Conservation (phyloP, 352 stramenopile species). For the Hyaloperonospora arabidopsidis region DNA sequence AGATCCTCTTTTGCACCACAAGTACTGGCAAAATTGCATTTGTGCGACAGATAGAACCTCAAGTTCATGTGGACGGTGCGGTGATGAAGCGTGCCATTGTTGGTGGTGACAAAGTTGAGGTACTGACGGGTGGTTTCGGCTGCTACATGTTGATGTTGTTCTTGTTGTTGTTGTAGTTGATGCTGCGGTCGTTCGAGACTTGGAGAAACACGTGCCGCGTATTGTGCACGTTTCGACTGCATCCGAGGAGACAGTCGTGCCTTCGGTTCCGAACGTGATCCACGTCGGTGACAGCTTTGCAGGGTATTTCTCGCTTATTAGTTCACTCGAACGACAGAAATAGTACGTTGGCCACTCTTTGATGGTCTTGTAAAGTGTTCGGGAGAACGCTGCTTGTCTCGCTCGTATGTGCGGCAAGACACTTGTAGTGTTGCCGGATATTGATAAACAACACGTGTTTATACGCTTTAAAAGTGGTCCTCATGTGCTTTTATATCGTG, state of each 20-base stretch:
- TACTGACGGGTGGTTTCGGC: neutral
- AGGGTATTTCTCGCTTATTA: slow-evolving; percentile 61
- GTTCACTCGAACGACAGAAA: slow-evolving; percentile 31
- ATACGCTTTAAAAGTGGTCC: no score
- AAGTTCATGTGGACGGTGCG: slow-evolving; percentile 74
- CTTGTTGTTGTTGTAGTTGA: slow-evolving; percentile 35
- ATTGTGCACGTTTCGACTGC: slow-evolving; percentile 51
- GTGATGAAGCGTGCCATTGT: neutral
- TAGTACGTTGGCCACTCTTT: slow-evolving; percentile 12
- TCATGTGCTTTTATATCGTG: no score
- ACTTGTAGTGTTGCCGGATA: no score
- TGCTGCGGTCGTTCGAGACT: slow-evolving; percentile 36
- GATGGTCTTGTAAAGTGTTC: slow-evolving; percentile 12
- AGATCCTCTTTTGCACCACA: slow-evolving; percentile 79
- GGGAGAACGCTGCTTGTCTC: neutral
- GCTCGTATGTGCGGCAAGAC: no score
- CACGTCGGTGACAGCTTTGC: slow-evolving; percentile 61
- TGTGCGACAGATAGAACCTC: slow-evolving; percentile 81
- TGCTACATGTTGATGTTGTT: slow-evolving; percentile 5
- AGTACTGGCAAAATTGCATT: slow-evolving; percentile 73
- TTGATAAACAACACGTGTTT: no score
- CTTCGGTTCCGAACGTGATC: slow-evolving; percentile 33
- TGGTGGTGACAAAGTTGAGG: neutral
- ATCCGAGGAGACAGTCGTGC: slow-evolving; percentile 17
- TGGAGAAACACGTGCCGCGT: slow-evolving; percentile 72